phyloP scores from a whole-genome alignment of 108 stramenopile species.

The Asterionellopsis glacialis region DNA sequence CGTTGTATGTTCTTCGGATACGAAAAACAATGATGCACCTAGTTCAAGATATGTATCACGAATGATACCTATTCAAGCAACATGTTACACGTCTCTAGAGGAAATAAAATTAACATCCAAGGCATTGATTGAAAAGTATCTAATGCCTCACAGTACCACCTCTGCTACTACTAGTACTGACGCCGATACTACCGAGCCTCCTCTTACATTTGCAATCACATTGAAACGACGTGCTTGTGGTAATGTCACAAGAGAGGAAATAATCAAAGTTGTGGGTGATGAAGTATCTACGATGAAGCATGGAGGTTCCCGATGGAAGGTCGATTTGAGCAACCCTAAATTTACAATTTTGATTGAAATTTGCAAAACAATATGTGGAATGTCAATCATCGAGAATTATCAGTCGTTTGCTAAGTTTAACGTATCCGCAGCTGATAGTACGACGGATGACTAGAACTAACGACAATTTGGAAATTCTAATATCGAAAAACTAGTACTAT shows the following conservation, averaged over 20 bases:
- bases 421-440: conserved; percentile 9
- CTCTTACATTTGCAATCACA: conserved; percentile 52
- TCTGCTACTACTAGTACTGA: too few species aligned
- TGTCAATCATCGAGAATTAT: conserved; percentile 49
- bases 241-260: conserved; percentile 35
- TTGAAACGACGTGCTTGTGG: conserved; percentile 57
- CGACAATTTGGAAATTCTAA: too few species aligned
- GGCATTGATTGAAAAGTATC: conserved; percentile 34
- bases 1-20: conserved; percentile 3
- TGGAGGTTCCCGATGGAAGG: conserved; percentile 19
- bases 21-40: conserved; percentile 28
- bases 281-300: conserved; percentile 12
- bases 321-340: conserved; percentile 60
- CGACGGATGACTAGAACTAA: too few species aligned
- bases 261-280: conserved; percentile 45
- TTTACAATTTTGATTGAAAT: conserved; percentile 67
- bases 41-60: conserved; percentile 65
- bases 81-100: conserved; percentile 68
- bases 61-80: conserved; percentile 80
- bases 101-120: conserved; percentile 48
- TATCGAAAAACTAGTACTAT: too few species aligned
- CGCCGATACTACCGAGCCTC: neutral
- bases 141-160: conserved; percentile 9
- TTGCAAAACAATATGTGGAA: conserved; percentile 57
- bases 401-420: conserved; percentile 41